A percentile compares a stretch with the other conserved stretches of the same genome.
These are phyloP conservation scores for Irpex rosettiformis DNA, from an alignment of 1,284 basidiomycete genomes.

Conservation along the genomic window DNA sequence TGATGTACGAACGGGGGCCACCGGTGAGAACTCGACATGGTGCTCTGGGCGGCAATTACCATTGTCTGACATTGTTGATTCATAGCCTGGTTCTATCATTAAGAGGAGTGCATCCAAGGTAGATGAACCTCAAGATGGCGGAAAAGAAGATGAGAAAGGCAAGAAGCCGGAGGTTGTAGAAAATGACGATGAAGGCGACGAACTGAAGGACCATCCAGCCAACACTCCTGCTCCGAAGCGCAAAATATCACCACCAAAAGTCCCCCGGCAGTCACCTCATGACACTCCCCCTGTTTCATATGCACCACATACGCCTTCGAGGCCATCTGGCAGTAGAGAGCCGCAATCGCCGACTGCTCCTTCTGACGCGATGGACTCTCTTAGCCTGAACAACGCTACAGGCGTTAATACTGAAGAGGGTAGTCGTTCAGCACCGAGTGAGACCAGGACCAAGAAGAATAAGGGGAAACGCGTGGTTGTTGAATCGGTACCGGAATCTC, in stretches of 20 bases:
- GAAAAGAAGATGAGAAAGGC: not conserved
- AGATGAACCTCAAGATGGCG: not conserved
- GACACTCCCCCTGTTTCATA: not conserved
- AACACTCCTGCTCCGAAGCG: not conserved
- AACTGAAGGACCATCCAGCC: not conserved
- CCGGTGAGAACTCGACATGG: constrained; percentile 18
- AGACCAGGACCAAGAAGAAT: not conserved
- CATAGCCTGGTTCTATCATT: not conserved
- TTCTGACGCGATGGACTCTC: not conserved
- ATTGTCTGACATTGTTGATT: not conserved
- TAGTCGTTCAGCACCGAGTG: too few relatives aligned
- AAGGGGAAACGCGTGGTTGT: not conserved
- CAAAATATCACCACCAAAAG: not conserved
- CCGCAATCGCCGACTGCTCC: not conserved
- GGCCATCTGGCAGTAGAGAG: not conserved
- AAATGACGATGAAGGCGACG: not conserved
- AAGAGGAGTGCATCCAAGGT: not conserved
- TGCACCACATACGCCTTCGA: not conserved
- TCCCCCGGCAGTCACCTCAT: not conserved
- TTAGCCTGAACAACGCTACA: not conserved
- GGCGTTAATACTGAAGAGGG: too few relatives aligned
- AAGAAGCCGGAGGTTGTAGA: not conserved
- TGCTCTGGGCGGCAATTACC: not conserved
- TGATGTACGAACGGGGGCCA: constrained; percentile 33
- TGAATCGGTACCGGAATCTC: not conserved